Percentiles rank a stretch among this genome's conserved stretches.
phyloP scores from a whole-genome alignment of 176 grass and related monocot species.

The Chrysopogon serrulatus region DNA sequence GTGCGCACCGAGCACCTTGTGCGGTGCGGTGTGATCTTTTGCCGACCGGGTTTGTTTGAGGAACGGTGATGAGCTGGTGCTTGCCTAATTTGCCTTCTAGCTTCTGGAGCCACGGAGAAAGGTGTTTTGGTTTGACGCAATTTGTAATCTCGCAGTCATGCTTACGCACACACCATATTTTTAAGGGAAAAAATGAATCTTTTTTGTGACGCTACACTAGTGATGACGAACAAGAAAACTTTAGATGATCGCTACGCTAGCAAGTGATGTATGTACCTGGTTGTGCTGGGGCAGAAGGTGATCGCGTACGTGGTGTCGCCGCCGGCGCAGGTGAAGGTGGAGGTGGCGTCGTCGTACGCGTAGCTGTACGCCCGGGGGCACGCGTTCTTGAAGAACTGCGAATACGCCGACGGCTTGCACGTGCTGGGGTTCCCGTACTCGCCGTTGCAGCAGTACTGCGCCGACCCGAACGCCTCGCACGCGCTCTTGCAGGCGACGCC shows the following conservation, averaged over 20 bases:
- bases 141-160: neutral
- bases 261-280: neutral
- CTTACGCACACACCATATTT: neutral
- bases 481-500: constrained; percentile 75
- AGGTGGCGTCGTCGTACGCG: constrained; percentile 78
- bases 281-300: constrained; percentile 68
- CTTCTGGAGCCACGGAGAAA: neutral
- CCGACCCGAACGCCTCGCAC: constrained; percentile 66
- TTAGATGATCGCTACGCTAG: too few species aligned
- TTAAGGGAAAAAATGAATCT: neutral
- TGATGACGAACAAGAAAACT: neutral
- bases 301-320: constrained; percentile 44
- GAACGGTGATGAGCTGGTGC: neutral
- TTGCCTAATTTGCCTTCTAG: neutral
- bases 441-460: constrained; percentile 85
- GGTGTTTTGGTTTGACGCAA: neutral
- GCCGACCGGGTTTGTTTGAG: neutral
- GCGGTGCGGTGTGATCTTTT: neutral
- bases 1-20: neutral
- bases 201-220: neutral
- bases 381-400: constrained; percentile 78
- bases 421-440: constrained; percentile 58
- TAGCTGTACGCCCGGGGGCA: constrained; percentile 89
- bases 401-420: constrained; percentile 64
- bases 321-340: constrained; percentile 74